These are phyloP conservation scores for Emydomyces testavorans DNA, from an alignment of 2,329 filamentous ascomycete genomes.

Conservation along the genomic window DNA sequence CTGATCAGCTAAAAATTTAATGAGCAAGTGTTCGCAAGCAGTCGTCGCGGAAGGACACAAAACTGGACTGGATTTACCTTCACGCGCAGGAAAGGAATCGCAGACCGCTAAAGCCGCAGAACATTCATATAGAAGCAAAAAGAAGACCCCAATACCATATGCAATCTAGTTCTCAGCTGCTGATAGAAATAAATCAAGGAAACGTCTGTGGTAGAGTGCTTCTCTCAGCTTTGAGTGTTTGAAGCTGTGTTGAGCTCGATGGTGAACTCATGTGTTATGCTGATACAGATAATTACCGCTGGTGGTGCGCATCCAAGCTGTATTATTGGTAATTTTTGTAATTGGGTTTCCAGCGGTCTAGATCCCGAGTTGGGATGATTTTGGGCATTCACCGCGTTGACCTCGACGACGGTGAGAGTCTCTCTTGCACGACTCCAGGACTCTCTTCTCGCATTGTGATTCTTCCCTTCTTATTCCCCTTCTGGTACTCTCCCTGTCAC, in stretches of 20 bases:
- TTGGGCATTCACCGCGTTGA: no score
- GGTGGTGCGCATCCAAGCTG: background rate
- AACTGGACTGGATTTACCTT: constrained; percentile 16
- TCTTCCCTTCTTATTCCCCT: background rate
- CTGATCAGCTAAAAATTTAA: background rate
- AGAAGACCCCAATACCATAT: no score
- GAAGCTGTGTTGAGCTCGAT: background rate
- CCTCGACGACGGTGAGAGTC: no score
- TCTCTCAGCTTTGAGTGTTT: background rate
- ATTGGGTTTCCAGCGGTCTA: background rate
- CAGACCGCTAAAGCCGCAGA: background rate
- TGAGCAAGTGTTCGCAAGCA: background rate
- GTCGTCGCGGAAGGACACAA: background rate
- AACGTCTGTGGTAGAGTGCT: background rate
- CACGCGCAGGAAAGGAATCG: background rate
- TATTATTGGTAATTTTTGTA: background rate
- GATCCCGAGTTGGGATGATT: background rate
- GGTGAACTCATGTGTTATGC: background rate
- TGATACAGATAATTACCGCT: background rate
- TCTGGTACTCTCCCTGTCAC: background rate
- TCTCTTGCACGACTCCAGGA: background rate
- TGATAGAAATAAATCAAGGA: background rate
- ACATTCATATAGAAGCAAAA: background rate
- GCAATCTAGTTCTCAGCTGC: background rate
- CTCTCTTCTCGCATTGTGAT: background rate